Conservation (phyloP, 495 filamentous ascomycete genomes). For the Halenospora varia region DNA sequence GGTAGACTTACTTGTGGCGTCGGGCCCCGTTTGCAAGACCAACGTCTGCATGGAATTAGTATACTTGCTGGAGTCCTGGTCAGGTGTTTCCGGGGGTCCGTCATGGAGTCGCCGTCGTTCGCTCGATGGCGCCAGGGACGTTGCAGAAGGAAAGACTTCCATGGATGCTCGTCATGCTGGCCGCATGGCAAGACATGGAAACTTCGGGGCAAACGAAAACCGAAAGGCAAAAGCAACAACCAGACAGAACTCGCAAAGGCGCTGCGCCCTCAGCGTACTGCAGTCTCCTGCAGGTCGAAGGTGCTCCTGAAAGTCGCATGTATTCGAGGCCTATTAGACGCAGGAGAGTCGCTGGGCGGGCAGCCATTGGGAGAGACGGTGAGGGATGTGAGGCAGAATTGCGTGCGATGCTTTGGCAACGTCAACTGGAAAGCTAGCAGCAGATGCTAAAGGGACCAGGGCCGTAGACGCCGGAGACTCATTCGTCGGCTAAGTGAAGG, state of each 20-base stretch:
- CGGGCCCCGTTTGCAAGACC: not conserved
- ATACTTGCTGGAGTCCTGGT: not conserved
- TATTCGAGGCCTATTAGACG: conserved; percentile 17
- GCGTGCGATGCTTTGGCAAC: conserved; percentile 3
- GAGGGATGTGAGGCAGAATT: conserved; percentile 17
- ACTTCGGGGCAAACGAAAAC: not conserved
- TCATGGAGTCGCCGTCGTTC: conserved; percentile 12
- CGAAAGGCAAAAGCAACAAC: conserved; percentile 8
- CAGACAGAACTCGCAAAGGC: conserved; percentile 1
- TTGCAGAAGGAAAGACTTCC: not conserved
- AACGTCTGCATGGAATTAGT: too few species aligned
- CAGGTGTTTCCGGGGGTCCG: conserved; percentile 5
- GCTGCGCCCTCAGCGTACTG: conserved; percentile 1
- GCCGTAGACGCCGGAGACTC: conserved; percentile 16
- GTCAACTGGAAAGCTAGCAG: too few species aligned
- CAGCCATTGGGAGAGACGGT: conserved; percentile 21
- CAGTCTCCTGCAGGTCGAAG: conserved; percentile 22
- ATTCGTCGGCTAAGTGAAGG: conserved; percentile 22
- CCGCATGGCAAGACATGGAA: not conserved
- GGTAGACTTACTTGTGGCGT: conserved; percentile 8
- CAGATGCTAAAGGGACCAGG: conserved; percentile 2
- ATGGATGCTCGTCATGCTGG: not conserved
- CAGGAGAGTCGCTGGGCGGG: not conserved
- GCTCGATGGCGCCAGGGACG: conserved; percentile 1
- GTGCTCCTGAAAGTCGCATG: conserved; percentile 17